A percentile compares a stretch with the other conserved stretches of the same genome.
Conservation (phyloP, 2,329 filamentous ascomycete genomes). For the Cryphonectria nitschkei region DNA sequence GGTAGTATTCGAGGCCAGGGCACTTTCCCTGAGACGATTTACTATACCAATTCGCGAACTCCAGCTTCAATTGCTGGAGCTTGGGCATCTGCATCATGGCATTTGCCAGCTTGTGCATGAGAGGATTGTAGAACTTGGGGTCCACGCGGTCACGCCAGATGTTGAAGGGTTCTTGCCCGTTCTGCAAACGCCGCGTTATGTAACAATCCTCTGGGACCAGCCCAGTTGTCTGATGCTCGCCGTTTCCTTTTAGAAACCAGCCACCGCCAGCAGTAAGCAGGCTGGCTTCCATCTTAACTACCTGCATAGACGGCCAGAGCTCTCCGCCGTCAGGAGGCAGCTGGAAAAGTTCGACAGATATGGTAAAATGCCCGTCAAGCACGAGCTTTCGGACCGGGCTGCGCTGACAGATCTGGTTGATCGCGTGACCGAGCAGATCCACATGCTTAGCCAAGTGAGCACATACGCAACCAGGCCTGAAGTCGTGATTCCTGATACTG, state of each 20-base stretch:
- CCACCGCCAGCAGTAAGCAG: not conserved
- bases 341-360: not conserved
- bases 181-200: not conserved
- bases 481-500: not conserved
- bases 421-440: not conserved
- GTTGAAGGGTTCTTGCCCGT: not conserved
- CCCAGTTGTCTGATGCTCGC: not conserved
- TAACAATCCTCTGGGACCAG: not conserved
- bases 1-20: not conserved
- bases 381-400: not conserved
- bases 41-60: not conserved
- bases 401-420: not conserved
- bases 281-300: not conserved
- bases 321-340: not conserved
- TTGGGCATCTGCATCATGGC: slow-evolving; percentile 3
- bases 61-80: not conserved
- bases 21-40: not conserved
- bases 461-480: not conserved
- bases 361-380: not conserved
- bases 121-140: not conserved
- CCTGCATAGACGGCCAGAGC: not conserved
- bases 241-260: not conserved
- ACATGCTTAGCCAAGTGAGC: not conserved
- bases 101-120: not conserved
- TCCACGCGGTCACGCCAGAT: not conserved